Evolutionary conservation across 331 rosid genomes (phyloP).

Genomic region (Rhamnella rubrinervis): DNA sequence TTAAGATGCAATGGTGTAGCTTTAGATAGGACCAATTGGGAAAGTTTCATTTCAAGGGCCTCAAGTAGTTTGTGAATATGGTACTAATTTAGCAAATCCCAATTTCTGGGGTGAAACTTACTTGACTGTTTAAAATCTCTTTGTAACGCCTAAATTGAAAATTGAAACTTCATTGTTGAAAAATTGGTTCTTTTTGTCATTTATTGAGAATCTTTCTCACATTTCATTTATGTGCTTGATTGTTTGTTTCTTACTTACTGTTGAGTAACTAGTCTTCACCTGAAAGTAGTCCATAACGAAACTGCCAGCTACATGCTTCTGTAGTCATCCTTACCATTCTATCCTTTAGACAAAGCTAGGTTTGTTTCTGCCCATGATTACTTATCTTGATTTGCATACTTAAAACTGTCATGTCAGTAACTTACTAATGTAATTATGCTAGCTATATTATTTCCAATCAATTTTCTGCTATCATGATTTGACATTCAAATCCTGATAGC

Average conservation of each 20-base stretch:
- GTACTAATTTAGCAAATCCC: background rate
- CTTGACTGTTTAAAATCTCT: background rate
- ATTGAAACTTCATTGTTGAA: background rate
- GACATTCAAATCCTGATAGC: background rate
- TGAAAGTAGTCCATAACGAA: background rate
- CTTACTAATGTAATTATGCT: constrained; percentile 2
- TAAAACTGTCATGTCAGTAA: background rate
- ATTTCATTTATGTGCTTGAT: background rate
- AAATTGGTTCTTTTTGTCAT: background rate
- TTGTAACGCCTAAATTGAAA: background rate
- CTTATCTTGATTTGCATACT: background rate
- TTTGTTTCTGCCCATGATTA: background rate
- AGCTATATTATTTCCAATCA: background rate
- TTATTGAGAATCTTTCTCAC: background rate
- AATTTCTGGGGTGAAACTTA: background rate
- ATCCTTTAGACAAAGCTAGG: background rate
- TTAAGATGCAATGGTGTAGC: no score
- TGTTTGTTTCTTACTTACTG: background rate
- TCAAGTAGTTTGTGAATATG: background rate
- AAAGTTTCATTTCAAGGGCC: no score
- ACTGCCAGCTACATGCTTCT: background rate
- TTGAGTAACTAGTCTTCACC: background rate
- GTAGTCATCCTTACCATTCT: background rate
- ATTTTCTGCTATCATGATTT: background rate
- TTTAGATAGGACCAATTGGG: no score